These are phyloP conservation scores for Rheum nobile DNA, from an alignment of 148 eudicot species.

Conservation along the genomic window DNA sequence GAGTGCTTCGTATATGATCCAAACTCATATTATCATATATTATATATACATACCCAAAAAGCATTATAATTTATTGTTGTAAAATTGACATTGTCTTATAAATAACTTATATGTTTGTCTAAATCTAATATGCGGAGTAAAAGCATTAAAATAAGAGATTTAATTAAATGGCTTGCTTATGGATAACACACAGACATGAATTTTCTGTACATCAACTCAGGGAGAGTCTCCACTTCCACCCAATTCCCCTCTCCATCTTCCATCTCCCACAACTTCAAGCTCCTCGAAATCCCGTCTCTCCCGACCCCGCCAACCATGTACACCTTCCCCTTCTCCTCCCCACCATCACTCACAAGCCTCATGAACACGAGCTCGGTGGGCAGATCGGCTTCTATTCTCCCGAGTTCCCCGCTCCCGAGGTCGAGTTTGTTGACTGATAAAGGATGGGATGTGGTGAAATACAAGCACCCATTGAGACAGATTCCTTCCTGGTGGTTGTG, in stretches of 20 bases:
- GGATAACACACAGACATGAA: conserved; percentile 60
- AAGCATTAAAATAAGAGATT: no score
- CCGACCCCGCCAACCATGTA: conserved; percentile 59
- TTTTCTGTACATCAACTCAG: conserved; percentile 54
- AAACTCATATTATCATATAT: no score
- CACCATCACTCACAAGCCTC: conserved; percentile 31
- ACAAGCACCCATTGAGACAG: conserved; percentile 21
- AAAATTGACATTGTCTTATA: no score
- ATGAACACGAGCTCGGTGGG: conserved; percentile 39
- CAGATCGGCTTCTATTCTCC: not conserved
- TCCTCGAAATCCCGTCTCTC: conserved; percentile 44
- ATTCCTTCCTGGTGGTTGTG: conserved; percentile 40
- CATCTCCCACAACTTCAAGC: conserved; percentile 51
- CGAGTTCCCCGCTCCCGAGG: conserved; percentile 34
- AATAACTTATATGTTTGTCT: no score
- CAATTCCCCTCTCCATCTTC: conserved; percentile 20
- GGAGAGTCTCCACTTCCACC: conserved; percentile 43
- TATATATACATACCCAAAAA: no score
- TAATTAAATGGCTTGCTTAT: no score
- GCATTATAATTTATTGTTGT: no score
- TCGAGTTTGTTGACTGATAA: conserved; percentile 23
- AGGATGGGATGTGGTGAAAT: conserved; percentile 43
- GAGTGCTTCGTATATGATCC: no score
- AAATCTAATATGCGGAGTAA: no score
- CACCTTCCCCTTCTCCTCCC: conserved; percentile 26